Conservation (phyloP, 139 green algal species). For the Bryopsis sp. region DNA sequence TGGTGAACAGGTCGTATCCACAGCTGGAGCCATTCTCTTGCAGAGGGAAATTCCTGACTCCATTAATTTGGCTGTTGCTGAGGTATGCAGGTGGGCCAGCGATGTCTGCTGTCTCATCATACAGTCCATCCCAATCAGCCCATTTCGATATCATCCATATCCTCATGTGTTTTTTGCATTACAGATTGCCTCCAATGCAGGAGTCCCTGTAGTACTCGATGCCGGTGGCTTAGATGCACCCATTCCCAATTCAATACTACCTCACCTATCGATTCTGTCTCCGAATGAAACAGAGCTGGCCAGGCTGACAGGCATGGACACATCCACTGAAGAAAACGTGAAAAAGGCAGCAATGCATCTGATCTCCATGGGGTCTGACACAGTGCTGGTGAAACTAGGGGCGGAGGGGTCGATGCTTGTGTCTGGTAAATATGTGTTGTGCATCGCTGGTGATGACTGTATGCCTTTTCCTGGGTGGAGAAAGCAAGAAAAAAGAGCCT, state of each 20-base stretch:
- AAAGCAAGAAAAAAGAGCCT: too few species aligned
- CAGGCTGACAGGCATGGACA: constrained; percentile 54
- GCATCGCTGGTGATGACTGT: too few species aligned
- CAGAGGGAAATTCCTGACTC: constrained; percentile 77
- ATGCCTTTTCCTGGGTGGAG: too few species aligned
- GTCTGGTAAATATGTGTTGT: constrained; percentile 18
- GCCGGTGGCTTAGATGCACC: constrained; percentile 64
- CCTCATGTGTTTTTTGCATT: background rate
- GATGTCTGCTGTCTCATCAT: too few species aligned
- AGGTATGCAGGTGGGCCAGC: background rate
- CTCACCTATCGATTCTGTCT: constrained; percentile 50
- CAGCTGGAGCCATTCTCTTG: constrained; percentile 64
- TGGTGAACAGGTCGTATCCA: background rate
- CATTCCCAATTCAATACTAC: constrained; percentile 48
- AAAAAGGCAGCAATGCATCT: constrained; percentile 42
- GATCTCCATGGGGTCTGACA: constrained; percentile 40
- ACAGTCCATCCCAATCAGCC: too few species aligned
- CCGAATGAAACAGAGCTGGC: constrained; percentile 89
- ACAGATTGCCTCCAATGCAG: constrained; percentile 43
- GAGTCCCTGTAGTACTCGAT: constrained; percentile 76
- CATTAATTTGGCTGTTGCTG: constrained; percentile 46
- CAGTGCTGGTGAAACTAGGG: constrained; percentile 83
- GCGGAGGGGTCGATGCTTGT: constrained; percentile 62
- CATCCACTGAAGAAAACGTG: constrained; percentile 34
- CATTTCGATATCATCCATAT: background rate